These are phyloP conservation scores for Nannizziopsis barbatae DNA, from an alignment of 2,329 filamentous ascomycete genomes.

Conservation along the genomic window DNA sequence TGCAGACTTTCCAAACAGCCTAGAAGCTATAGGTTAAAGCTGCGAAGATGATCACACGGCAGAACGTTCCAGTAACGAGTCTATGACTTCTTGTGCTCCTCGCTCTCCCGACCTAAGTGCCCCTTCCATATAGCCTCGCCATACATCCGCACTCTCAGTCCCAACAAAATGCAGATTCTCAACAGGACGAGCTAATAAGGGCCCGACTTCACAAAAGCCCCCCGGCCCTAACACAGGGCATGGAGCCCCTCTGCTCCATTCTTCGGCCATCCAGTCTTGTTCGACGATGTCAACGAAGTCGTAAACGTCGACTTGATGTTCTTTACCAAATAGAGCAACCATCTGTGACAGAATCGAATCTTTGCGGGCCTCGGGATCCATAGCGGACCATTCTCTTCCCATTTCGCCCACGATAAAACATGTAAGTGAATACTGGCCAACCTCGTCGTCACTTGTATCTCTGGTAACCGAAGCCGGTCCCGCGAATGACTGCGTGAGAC, in stretches of 20 bases:
- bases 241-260: conserved; percentile 30
- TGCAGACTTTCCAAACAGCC: too few relatives aligned
- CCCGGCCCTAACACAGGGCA: conserved; percentile 29
- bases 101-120: conserved; percentile 42
- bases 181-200: conserved; percentile 25
- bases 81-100: conserved; percentile 31
- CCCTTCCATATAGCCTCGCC: conserved; percentile 51
- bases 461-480: conserved; percentile 32
- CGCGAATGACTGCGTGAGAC: conserved; percentile 28
- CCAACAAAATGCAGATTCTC: conserved; percentile 44
- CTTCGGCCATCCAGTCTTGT: conserved; percentile 31
- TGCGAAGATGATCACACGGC: too few relatives aligned
- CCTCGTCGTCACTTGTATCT: conserved; percentile 29
- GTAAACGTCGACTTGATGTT: conserved; percentile 13
- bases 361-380: conserved; percentile 17
- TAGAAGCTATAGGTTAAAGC: too few relatives aligned
- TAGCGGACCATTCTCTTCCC: conserved; percentile 27
- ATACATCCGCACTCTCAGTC: conserved; percentile 43
- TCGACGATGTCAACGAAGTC: conserved; percentile 19
- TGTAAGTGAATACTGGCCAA: conserved; percentile 26
- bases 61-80: too few relatives aligned
- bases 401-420: conserved; percentile 32
- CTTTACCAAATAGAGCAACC: conserved; percentile 20
- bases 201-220: conserved; percentile 23
- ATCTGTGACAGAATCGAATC: conserved; percentile 26